A percentile compares a stretch with the other conserved stretches of the same genome.
Evolutionary conservation across 1,139 yeast species (phyloP).

Genomic region (Geotrichum candidum): DNA sequence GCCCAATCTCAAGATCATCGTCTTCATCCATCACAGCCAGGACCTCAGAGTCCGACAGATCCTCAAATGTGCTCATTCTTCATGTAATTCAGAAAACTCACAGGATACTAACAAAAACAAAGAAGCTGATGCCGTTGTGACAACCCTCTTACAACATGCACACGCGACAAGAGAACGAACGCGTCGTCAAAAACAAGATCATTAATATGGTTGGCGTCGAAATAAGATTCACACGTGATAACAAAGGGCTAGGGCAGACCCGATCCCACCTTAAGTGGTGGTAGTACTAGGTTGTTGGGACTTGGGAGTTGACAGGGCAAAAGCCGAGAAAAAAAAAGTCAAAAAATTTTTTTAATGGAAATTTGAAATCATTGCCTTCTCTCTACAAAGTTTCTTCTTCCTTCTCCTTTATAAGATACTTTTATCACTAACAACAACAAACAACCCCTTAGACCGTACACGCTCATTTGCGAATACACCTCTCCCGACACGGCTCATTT

Average conservation of each 20-base stretch:
- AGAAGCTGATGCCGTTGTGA: neutral
- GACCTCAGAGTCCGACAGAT: slow-evolving; percentile 22
- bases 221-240: neutral
- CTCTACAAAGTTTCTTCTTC: neutral
- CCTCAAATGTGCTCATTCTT: slow-evolving; percentile 24
- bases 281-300: neutral
- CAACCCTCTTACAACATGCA: no score
- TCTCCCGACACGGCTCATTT: neutral
- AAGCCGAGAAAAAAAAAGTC: neutral
- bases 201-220: neutral
- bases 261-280: neutral
- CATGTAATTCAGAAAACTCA: neutral
- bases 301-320: neutral
- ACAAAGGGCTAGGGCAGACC: neutral
- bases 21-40: slow-evolving; percentile 17
- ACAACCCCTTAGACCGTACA: neutral
- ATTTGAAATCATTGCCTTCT: neutral
- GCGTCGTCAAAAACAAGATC: neutral
- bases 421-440: neutral
- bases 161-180: neutral
- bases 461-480: neutral
- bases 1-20: neutral
- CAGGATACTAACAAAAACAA: no score
- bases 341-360: neutral
- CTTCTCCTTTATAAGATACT: neutral